Evolutionary conservation across 805 yeast species (phyloP).

Genomic region (Candida railenensis): DNA sequence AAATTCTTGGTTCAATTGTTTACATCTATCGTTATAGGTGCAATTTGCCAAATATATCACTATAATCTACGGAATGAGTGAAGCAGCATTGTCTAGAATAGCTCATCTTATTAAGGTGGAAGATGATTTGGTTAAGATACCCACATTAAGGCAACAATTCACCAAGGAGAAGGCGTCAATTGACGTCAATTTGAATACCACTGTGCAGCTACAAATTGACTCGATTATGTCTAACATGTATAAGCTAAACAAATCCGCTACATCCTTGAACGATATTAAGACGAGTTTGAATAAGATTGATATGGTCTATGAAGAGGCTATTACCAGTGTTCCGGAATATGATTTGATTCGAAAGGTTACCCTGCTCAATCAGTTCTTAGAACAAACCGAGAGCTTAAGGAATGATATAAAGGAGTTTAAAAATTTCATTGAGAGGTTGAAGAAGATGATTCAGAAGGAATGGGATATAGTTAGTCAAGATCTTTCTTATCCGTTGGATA

Average conservation of each 20-base stretch:
- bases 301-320: constrained; percentile 54
- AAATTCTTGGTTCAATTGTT: no score
- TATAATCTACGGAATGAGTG: no score
- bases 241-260: constrained; percentile 45
- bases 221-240: constrained; percentile 53
- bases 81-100: constrained; percentile 39
- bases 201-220: constrained; percentile 64
- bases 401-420: constrained; percentile 59
- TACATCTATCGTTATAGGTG: no score
- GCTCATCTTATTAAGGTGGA: constrained; percentile 40
- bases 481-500: constrained; percentile 46
- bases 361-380: constrained; percentile 66
- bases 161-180: constrained; percentile 69
- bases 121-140: constrained; percentile 57
- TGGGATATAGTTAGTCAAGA: constrained; percentile 31
- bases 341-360: constrained; percentile 69
- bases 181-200: constrained; percentile 71
- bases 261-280: constrained; percentile 35
- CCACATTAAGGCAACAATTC: constrained; percentile 52
- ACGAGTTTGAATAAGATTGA: constrained; percentile 42
- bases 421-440: constrained; percentile 48
- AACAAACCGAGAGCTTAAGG: constrained; percentile 64
- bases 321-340: constrained; percentile 62
- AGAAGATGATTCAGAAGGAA: constrained; percentile 49
- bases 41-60: no score